phyloP scores from a whole-genome alignment of 192 early-diverging fungal species.

The Spinellus fusiger region DNA sequence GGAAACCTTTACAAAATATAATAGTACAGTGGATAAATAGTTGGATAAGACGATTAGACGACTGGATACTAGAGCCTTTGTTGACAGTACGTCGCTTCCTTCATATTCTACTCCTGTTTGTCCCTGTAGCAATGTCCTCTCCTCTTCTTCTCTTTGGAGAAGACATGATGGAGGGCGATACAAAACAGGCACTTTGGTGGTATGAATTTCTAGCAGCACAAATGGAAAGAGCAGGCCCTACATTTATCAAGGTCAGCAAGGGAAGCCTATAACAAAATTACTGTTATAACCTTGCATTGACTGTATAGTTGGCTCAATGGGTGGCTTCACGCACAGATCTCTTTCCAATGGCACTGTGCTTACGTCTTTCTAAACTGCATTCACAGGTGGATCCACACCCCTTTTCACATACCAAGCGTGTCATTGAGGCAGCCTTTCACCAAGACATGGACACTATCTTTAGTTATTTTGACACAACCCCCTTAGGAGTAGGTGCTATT shows the following conservation, averaged over 20 bases:
- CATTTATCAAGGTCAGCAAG: constrained; percentile 81
- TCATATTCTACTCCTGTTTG: constrained; percentile 59
- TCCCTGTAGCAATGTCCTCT: constrained; percentile 57
- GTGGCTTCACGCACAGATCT: constrained; percentile 87
- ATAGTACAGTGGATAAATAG: neutral
- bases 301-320: constrained; percentile 78
- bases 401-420: constrained; percentile 53
- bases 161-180: constrained; percentile 40
- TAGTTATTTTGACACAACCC: constrained; percentile 63
- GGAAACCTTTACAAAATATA: neutral
- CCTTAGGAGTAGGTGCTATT: constrained; percentile 92
- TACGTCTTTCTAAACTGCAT: constrained; percentile 73
- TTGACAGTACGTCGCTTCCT: constrained; percentile 50
- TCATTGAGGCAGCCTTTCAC: constrained; percentile 62
- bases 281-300: neutral
- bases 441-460: constrained; percentile 70
- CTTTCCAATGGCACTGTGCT: constrained; percentile 70
- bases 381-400: constrained; percentile 76
- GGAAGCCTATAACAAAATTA: neutral
- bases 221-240: constrained; percentile 86
- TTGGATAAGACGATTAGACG: constrained; percentile 33
- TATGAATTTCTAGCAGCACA: constrained; percentile 68
- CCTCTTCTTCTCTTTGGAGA: constrained; percentile 57
- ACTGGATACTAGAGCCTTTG: constrained; percentile 49
- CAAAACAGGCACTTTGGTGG: constrained; percentile 75